These are phyloP conservation scores for Phytophthora tentaculata DNA, from an alignment of 352 stramenopile species.

Conservation along the genomic window DNA sequence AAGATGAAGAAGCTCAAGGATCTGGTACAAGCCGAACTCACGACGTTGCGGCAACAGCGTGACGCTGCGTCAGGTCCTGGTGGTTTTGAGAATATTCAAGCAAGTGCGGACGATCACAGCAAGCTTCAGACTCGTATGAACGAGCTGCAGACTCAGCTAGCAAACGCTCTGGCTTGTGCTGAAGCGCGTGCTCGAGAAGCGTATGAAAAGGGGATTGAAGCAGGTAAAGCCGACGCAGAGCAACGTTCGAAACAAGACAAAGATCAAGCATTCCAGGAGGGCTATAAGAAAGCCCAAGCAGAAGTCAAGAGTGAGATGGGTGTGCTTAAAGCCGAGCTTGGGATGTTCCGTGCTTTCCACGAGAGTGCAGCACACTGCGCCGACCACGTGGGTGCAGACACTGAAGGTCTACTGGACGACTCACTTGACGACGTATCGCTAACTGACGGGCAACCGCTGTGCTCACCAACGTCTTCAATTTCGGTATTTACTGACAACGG, in stretches of 20 bases:
- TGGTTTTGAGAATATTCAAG: constrained; percentile 1
- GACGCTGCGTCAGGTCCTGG: constrained; percentile 16
- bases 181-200: constrained; percentile 44
- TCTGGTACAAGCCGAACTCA: constrained; percentile 62
- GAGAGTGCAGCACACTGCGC: constrained; percentile 45
- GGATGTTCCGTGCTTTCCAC: constrained; percentile 56
- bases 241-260: constrained; percentile 41
- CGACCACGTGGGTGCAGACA: constrained; percentile 30
- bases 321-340: constrained; percentile 51
- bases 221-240: constrained; percentile 46
- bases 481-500: constrained; percentile 52
- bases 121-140: constrained; percentile 44
- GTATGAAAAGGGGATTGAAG: constrained; percentile 51
- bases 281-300: constrained; percentile 44
- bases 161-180: constrained; percentile 37
- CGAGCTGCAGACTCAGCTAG: constrained; percentile 44
- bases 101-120: constrained; percentile 23
- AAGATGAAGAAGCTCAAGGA: constrained; percentile 90
- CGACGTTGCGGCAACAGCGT: constrained; percentile 42
- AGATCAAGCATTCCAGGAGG: constrained; percentile 39
- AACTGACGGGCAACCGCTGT: constrained; percentile 41
- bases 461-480: constrained; percentile 48
- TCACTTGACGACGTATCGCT: constrained; percentile 49
- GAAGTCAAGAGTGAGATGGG: constrained; percentile 50
- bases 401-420: constrained; percentile 29